Evolutionary conservation across 805 yeast species (phyloP).

Genomic region (Cyberlindnera bimundalis): DNA sequence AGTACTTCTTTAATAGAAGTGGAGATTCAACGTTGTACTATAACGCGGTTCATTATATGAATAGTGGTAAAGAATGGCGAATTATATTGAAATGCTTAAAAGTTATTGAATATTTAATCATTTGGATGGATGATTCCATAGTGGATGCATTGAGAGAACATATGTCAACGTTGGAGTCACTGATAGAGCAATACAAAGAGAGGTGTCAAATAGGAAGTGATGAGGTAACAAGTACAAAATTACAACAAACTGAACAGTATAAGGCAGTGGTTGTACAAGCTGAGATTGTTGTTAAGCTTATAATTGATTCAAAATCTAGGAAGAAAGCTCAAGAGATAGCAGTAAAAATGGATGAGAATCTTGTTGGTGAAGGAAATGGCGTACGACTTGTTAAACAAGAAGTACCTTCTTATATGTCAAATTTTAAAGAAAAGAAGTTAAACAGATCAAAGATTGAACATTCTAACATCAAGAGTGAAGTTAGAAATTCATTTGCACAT

Average conservation of each 20-base stretch:
- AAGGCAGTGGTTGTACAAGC: constrained; percentile 6
- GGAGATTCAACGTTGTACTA: constrained; percentile 1
- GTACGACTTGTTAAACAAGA: constrained; percentile 4
- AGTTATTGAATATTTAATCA: constrained; percentile 32
- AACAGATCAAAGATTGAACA: constrained; percentile 14
- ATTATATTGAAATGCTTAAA: constrained; percentile 37
- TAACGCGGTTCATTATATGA: constrained; percentile 32
- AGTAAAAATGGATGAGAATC: constrained; percentile 8
- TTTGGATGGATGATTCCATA: constrained; percentile 17
- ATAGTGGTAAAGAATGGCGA: constrained; percentile 39
- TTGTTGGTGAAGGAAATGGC: constrained; percentile 7
- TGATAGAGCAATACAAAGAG: constrained; percentile 1
- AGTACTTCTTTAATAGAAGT: constrained; percentile 6
- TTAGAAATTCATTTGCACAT: constrained; percentile 15
- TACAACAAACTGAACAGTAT: constrained; percentile 13
- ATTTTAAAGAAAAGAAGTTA: constrained; percentile 13
- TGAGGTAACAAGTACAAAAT: constrained; percentile 3
- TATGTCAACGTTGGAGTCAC: neutral
- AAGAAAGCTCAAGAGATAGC: constrained; percentile 6
- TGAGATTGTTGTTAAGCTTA: constrained; percentile 6
- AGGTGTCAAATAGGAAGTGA: neutral
- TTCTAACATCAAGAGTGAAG: constrained; percentile 19
- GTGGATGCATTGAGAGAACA: constrained; percentile 3
- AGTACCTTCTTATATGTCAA: constrained; percentile 10
- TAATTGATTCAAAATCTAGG: constrained; percentile 10